Base-by-base conservation (phyloP, 169 alveolate species). In the Cryptosporidium sp. region DNA sequence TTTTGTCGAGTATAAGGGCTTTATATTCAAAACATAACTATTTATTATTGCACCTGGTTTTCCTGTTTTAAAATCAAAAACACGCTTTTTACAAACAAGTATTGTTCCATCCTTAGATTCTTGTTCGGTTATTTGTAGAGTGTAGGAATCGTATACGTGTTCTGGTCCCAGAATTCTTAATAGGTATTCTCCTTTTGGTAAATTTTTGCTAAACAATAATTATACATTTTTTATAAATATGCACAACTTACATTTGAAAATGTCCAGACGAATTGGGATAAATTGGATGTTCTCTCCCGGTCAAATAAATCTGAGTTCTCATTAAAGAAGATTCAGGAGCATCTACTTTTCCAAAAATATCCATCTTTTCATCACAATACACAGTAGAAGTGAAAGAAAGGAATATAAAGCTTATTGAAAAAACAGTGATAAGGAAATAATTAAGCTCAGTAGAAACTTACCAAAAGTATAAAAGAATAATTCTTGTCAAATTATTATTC, bases 241-340 rank as follows among this genome's bases (percentile, higher is more conserved):
- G 12, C 21, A 3, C 12, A 62, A 80, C 89, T 80, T 80, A 80
- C 89, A 80, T 42, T 42, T 26, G 56, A 62, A 80, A 80, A 48
- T 48, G 67, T 21, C 89, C 89, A 23, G 31, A 21, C 1, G 10
- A 62, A 65, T 80, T 80, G 29, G 89, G 89, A 14, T 48, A 39
- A 21, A 75, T 39, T 33, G 69, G 61, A 14, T 44, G 26, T 14
- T 31, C n/a, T 18, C 53, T 56, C 18, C 86, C 86, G 3, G 62
- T 53, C 44, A 75, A 37, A 75, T 37, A 75, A 3, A 75, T 60
- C 33, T 70, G 44, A 44, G 86, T 75, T 23, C n/a, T 39, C 73
- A 31, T 44, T 23, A 75, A 56, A 31, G 72, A 35, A 48, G 23
- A n/a, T 8, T 45, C 48, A 58, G 86, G 58, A 12, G 72, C 86